Evolutionary conservation across 2,329 filamentous ascomycete species (phyloP).

Genomic region (Lachnellula hyalina): DNA sequence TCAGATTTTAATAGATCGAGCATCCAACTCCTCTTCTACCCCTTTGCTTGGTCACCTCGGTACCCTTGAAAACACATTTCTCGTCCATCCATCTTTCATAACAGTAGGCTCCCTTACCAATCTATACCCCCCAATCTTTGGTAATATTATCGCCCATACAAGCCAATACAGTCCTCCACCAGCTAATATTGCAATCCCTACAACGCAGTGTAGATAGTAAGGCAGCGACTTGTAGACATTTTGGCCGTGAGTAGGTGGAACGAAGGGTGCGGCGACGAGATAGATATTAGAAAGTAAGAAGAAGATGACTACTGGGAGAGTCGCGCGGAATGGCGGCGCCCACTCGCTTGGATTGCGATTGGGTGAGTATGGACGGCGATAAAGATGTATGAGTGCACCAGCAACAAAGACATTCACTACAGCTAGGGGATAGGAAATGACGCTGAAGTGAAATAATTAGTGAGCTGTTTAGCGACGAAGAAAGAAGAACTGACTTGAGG

Average conservation of each 20-base stretch:
- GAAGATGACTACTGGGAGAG: constrained; percentile 49
- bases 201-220: constrained; percentile 54
- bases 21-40: neutral
- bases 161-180: constrained; percentile 52
- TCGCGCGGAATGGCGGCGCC: constrained; percentile 50
- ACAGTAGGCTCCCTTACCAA: constrained; percentile 50
- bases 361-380: constrained; percentile 41
- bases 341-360: constrained; percentile 46
- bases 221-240: constrained; percentile 49
- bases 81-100: constrained; percentile 59
- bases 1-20: too few relatives aligned
- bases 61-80: constrained; percentile 43
- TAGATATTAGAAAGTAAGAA: constrained; percentile 58
- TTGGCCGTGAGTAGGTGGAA: constrained; percentile 46
- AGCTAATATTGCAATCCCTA: constrained; percentile 49
- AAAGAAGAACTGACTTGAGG: constrained; percentile 41
- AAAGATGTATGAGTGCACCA: constrained; percentile 48
- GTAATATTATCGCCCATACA: constrained; percentile 48
- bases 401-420: constrained; percentile 52
- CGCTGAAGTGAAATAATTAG: constrained; percentile 31
- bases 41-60: neutral
- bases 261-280: constrained; percentile 54
- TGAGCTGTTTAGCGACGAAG: neutral
- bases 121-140: constrained; percentile 48
- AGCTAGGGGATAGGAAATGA: constrained; percentile 60